Conservation (phyloP, 2,329 filamentous ascomycete species). For the Stagonosporopsis tanaceti region DNA sequence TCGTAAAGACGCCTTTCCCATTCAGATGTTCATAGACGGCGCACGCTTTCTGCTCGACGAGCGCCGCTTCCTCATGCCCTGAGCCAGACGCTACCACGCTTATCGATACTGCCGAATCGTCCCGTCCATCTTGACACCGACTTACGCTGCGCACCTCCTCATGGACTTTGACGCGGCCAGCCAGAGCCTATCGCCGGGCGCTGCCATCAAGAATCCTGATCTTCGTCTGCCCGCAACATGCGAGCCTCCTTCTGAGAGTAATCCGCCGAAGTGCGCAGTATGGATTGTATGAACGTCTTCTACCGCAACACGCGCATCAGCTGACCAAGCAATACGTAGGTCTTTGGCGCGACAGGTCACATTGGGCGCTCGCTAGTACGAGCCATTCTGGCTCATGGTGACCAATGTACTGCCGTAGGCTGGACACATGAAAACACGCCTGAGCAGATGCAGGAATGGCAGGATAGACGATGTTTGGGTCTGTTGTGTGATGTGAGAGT, state of each 20-base stretch:
- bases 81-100: conserved; percentile 20
- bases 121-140: conserved; percentile 4
- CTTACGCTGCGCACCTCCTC: conserved; percentile 19
- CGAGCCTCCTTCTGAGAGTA: conserved; percentile 78
- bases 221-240: conserved; percentile 81
- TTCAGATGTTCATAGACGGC: conserved; percentile 36
- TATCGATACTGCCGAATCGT: conserved; percentile 39
- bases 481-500: conserved; percentile 90
- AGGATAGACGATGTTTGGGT: conserved; percentile 73
- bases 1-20: conserved; percentile 39
- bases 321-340: conserved; percentile 48
- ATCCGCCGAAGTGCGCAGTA: conserved; percentile 76
- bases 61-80: conserved; percentile 35
- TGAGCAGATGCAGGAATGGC: conserved; percentile 74
- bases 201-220: conserved; percentile 48
- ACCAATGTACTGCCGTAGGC: conserved; percentile 86
- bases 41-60: conserved; percentile 40
- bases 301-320: conserved; percentile 2
- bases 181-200: conserved; percentile 48
- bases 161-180: conserved; percentile 49
- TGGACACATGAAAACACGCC: conserved; percentile 78
- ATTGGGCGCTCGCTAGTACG: conserved; percentile 93
- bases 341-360: conserved; percentile 97
- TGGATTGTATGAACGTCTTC: conserved; percentile 75
- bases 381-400: conserved; percentile 78